Evolutionary conservation across 257 asterid species (phyloP), one percentile per base, ranked within the genome.

Genomic region (Prunella vulgaris): DNA sequence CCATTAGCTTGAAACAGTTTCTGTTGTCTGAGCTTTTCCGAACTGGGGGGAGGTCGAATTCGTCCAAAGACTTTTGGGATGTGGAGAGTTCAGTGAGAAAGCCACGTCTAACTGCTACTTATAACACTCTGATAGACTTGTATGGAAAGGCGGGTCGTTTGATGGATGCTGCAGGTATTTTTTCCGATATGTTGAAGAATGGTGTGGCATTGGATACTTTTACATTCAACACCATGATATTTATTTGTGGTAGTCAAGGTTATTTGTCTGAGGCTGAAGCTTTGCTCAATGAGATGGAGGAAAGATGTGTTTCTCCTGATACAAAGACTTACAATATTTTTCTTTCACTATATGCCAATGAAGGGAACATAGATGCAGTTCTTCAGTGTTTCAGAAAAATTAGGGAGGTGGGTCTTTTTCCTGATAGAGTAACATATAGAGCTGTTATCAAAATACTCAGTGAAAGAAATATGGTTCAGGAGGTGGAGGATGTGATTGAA

Each of bases 211-310:
- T 82, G 68, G 97, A 93, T 68, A 77, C 88, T 1, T 75, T 88
- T 70, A 93, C 98, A 9, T 93, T 90, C 74, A 93, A 93, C 62
- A 93, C 98, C 21, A 90, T 90, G 97, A 93, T 93, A 60, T 80
- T 69, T 74, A 82, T 84, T 65, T 88, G 95, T 74, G 98, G 98
- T 60, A 85, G 86, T 69, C 83, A 80, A 46, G 98, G 97, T 37
- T 44, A 77, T 69, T 76, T 93, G 84, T 84, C 86, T 1, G 98
- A 93, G 81, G 89, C 98, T 5, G 95, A 93, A 79, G 84, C 85
- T 30, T 87, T 93, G 83, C 90, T 88, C 37, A 22, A 76, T 60
- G 69, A 87, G 78, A 93, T 90, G 98, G 92, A 90, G 79, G 95
- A 90, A 76, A 78, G 86, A 67, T 86, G 95, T 35, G 77, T 93